Evolutionary conservation across 163 green algal genomes (phyloP).

Genomic region (Chlorella variabilis): DNA sequence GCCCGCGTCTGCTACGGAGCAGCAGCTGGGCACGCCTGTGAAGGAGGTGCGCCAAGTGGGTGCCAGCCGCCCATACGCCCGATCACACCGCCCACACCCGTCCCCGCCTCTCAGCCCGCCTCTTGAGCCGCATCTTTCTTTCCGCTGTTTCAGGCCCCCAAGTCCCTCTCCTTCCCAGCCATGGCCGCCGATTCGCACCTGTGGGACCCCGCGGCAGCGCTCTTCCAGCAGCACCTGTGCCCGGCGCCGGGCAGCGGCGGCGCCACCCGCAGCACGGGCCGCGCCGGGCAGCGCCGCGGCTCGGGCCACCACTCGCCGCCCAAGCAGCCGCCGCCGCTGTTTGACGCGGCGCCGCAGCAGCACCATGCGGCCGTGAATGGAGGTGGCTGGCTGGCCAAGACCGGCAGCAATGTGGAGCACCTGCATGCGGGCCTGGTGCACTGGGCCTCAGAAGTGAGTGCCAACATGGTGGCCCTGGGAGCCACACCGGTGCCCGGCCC

Average conservation of each 20-base stretch:
- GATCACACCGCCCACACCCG: too few species aligned
- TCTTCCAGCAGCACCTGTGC: conserved; percentile 8
- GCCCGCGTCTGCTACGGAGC: background rate
- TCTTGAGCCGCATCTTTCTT: too few species aligned
- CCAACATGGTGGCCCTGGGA: conserved; percentile 15
- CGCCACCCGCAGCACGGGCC: background rate
- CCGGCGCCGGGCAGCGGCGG: background rate
- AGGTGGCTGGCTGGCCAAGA: background rate
- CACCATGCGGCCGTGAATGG: background rate
- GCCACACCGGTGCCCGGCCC: background rate
- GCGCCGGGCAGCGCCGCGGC: background rate
- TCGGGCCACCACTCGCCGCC: conserved; percentile 8
- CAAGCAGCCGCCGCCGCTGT: conserved; percentile 28
- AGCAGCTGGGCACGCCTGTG: background rate
- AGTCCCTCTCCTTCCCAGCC: conserved; percentile 12
- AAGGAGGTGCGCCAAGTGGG: background rate
- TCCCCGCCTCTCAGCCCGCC: too few species aligned
- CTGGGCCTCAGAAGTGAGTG: conserved; percentile 13
- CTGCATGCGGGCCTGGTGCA: background rate
- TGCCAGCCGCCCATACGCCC: background rate
- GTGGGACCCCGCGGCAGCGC: conserved; percentile 14
- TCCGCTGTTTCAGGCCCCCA: background rate
- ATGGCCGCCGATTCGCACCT: background rate
- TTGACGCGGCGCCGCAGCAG: background rate
- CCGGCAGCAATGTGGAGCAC: background rate